Base-by-base conservation (phyloP, 768 basidiomycete species). In the Trametes villosa region DNA sequence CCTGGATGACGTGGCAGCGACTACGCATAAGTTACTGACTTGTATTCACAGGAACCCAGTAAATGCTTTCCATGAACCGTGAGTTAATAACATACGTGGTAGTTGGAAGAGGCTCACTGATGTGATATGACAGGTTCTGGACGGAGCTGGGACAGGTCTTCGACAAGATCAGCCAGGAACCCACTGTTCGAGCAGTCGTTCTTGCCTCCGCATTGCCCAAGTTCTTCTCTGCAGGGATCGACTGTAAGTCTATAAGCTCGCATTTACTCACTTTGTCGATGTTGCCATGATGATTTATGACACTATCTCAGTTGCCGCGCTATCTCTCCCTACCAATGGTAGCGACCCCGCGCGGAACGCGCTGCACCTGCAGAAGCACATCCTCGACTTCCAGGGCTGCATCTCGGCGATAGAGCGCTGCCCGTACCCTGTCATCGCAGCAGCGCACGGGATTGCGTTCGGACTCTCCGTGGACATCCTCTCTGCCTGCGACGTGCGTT, bases 401-500 rank as follows among this genome's bases (percentile, higher is more conserved):
- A 89, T 96, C 42, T 77, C 83, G 0, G 78, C 87, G 0, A 84
- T 92, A 0, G 86, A 88, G 62, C 76, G 82, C 12, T 87, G 87
- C 56, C 80, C 81, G 0, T 87, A 90, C 69, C 94, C 95, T 0
- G 91, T 96, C 57, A 90, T 97, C 42, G 90, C 78, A 0, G 94
- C 94, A 0, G 76, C 91, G 0, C 88, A 94, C 66, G 94, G 94
- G 0, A 72, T 84, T 12, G 84, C 85, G 9, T 71, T 91, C 40
- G 94, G 94, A 0, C 80, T 96, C 0, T 91, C 88, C 0, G 78
- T 96, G 11, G 94, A 97, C 72, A 78, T 95, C 42, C 80, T 88
- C 6, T 76, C 74, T 0, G 84, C 88, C 0, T 93, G 92, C 71
- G 95, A 96, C 70, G 81, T 97, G 11, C 83, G 94, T 0, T 87